Evolutionary conservation across 208 protist genomes (phyloP).

Genomic region (Crithidia thermophila): DNA sequence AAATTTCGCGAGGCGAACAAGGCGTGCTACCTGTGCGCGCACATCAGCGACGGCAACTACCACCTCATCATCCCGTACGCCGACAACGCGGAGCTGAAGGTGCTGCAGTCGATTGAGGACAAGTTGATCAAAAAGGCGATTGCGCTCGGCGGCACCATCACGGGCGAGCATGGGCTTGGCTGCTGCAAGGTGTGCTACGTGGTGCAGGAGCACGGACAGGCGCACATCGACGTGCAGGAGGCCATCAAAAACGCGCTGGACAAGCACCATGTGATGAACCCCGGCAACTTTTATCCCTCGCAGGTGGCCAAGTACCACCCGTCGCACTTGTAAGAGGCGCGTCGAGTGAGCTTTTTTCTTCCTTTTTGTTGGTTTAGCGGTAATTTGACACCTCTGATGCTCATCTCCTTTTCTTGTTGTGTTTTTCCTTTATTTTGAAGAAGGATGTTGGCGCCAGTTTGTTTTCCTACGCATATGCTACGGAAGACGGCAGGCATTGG

Average conservation of each 20-base stretch:
- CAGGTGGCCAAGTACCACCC: conserved; percentile 51
- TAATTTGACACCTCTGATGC: too few species aligned
- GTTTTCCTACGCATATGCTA: too few species aligned
- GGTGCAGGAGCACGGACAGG: conserved; percentile 58
- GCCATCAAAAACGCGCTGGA: conserved; percentile 86
- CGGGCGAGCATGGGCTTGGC: conserved; percentile 90
- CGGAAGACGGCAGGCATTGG: too few species aligned
- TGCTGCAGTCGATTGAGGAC: conserved; percentile 55
- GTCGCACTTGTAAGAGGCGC: conserved; percentile 33
- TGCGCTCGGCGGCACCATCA: conserved; percentile 68
- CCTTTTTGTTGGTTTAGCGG: too few species aligned
- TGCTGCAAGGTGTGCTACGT: conserved; percentile 70
- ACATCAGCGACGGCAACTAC: conserved; percentile 94
- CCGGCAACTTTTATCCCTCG: conserved; percentile 73
- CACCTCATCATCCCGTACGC: conserved; percentile 78
- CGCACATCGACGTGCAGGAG: conserved; percentile 82
- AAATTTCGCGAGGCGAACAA: conserved; percentile 47
- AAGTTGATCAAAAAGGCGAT: conserved; percentile 75
- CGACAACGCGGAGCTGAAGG: conserved; percentile 45
- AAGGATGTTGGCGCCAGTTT: too few species aligned
- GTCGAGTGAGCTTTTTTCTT: too few species aligned
- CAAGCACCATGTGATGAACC: conserved; percentile 89
- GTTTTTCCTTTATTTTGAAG: too few species aligned
- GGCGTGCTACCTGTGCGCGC: conserved; percentile 63
- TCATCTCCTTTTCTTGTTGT: too few species aligned